Evolutionary conservation across 192 early-diverging fungal genomes (phyloP).

Genomic region (Coemansia sp.): DNA sequence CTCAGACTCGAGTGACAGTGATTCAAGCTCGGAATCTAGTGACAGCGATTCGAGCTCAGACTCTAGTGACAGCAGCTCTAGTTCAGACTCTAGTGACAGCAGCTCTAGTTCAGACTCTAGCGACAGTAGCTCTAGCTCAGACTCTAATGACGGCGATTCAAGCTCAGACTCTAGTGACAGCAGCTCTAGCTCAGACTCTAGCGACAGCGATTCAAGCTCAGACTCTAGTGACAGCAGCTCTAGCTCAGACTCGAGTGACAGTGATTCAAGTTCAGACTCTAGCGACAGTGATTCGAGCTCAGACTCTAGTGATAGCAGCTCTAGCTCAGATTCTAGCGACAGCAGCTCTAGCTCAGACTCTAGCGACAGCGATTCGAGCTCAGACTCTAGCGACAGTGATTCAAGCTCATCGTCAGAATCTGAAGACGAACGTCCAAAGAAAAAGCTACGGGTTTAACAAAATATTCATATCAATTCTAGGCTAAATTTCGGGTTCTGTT

Average conservation of each 20-base stretch:
- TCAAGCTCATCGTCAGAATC: slow-evolving; percentile 15
- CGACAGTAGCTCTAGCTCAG: neutral
- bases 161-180: slow-evolving; percentile 1
- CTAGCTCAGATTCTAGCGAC: slow-evolving; percentile 1
- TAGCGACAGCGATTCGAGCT: neutral
- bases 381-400: slow-evolving; percentile 3
- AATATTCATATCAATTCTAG: neutral
- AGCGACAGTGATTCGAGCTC: neutral
- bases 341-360: neutral
- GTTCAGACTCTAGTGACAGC: neutral
- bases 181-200: neutral
- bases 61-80: neutral
- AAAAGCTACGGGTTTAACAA: slow-evolving; percentile 10
- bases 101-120: neutral
- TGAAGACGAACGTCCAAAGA: slow-evolving; percentile 28
- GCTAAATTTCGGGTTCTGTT: neutral
- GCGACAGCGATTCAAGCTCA: neutral
- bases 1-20: neutral
- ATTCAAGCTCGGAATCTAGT: slow-evolving; percentile 2
- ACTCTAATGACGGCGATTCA: slow-evolving; percentile 1
- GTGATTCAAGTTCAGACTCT: neutral
- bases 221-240: slow-evolving; percentile 4
- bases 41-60: slow-evolving; percentile 1
- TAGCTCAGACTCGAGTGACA: too few relatives aligned
- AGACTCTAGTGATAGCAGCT: slow-evolving; percentile 3